These are phyloP conservation scores for Diutina ranongensis DNA, from an alignment of 1,139 yeast species.

Conservation along the genomic window DNA sequence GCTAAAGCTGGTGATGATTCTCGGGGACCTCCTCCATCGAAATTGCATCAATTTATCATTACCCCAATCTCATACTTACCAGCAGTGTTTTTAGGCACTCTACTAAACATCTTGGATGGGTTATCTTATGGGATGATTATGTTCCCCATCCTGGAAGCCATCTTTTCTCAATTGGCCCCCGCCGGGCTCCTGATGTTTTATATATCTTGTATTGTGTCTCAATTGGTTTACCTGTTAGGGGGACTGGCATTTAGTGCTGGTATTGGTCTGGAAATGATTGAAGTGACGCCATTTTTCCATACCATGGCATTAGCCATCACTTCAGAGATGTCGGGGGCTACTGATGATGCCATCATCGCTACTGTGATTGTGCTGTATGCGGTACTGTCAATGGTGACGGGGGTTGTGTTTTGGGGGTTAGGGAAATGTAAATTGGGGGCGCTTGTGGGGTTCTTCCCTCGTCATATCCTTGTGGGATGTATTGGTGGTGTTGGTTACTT, in stretches of 20 bases:
- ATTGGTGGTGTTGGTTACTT: conserved; percentile 98
- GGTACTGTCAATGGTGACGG: conserved; percentile 73
- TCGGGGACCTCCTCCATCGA: neutral
- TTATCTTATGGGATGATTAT: conserved; percentile 94
- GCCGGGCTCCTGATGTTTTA: conserved; percentile 92
- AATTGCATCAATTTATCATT: neutral
- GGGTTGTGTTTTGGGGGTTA: conserved; percentile 60
- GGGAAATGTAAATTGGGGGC: conserved; percentile 78
- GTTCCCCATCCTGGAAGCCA: conserved; percentile 77
- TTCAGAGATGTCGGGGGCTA: conserved; percentile 27
- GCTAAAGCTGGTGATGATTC: neutral
- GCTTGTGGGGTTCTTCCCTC: conserved; percentile 87
- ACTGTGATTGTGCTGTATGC: conserved; percentile 86
- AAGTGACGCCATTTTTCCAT: conserved; percentile 94
- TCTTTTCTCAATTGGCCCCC: conserved; percentile 71
- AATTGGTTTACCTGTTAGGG: conserved; percentile 77
- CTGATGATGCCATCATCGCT: conserved; percentile 58
- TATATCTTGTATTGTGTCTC: conserved; percentile 79
- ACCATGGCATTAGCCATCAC: conserved; percentile 77
- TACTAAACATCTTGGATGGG: conserved; percentile 83
- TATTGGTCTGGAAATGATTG: conserved; percentile 96
- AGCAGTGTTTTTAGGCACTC: conserved; percentile 73
- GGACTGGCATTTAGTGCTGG: conserved; percentile 85
- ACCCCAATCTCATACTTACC: conserved; percentile 32
- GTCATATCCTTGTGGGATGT: conserved; percentile 93